A percentile compares a stretch with the other conserved stretches of the same genome.
Evolutionary conservation across 768 basidiomycete species (phyloP).

Genomic region (Tricholoma sp.): DNA sequence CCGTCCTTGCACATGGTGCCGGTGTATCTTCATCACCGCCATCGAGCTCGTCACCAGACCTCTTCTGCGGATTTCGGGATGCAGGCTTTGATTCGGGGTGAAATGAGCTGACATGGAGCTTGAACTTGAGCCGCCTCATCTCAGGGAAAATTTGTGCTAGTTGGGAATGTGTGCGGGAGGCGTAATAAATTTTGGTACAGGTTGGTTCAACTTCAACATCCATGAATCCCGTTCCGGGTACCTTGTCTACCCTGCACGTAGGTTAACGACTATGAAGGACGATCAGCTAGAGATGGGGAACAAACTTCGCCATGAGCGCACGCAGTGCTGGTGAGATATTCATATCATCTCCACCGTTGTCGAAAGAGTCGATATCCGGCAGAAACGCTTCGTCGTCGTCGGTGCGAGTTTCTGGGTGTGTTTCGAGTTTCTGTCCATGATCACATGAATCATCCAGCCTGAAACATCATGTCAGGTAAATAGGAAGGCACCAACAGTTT

Average conservation of each 20-base stretch:
- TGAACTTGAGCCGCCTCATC: constrained; percentile 63
- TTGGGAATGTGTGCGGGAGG: constrained; percentile 95
- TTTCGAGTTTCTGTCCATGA: constrained; percentile 11
- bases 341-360: constrained; percentile 35
- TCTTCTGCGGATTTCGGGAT: constrained; percentile 10
- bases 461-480: not conserved
- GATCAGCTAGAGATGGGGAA: not conserved
- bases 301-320: constrained; percentile 74
- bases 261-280: not conserved
- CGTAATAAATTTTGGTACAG: constrained; percentile 86
- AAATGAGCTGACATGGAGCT: constrained; percentile 24
- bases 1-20: constrained; percentile 44
- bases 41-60: constrained; percentile 23
- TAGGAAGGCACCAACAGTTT: constrained; percentile 36
- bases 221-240: constrained; percentile 14
- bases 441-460: not conserved
- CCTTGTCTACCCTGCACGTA: constrained; percentile 27
- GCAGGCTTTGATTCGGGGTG: constrained; percentile 5
- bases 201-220: constrained; percentile 42
- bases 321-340: constrained; percentile 76
- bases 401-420: constrained; percentile 12
- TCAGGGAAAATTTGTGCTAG: constrained; percentile 88
- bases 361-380: constrained; percentile 48
- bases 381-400: constrained; percentile 68
- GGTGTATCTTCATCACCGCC: constrained; percentile 16